Evolutionary conservation across 257 asterid genomes (phyloP).

Genomic region (Galeopsis tetrahit): DNA sequence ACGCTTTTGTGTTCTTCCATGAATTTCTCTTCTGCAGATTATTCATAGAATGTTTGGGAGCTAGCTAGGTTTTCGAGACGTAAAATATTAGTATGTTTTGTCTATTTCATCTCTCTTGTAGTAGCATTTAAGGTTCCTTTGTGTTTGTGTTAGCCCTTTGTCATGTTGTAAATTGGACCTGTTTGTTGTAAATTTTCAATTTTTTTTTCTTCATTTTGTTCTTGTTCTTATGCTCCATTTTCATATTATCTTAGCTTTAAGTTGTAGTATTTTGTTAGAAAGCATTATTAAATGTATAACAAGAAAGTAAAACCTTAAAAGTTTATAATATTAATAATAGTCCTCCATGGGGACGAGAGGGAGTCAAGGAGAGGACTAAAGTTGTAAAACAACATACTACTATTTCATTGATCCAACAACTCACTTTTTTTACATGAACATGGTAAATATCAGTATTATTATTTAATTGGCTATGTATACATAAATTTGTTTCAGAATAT

Average conservation of each 20-base stretch:
- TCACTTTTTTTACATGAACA: too few species aligned
- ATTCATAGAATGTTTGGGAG: not conserved
- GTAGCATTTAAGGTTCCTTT: not conserved
- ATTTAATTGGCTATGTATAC: too few species aligned
- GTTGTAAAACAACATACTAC: too few species aligned
- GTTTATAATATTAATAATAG: too few species aligned
- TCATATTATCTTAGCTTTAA: not conserved
- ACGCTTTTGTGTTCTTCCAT: not conserved
- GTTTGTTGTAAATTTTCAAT: not conserved
- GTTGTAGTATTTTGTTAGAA: not conserved
- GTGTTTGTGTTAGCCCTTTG: not conserved
- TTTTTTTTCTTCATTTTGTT: not conserved
- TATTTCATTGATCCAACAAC: too few species aligned
- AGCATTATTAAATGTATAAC: too few species aligned
- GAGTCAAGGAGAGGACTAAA: too few species aligned
- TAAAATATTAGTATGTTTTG: not conserved
- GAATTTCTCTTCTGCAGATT: not conserved
- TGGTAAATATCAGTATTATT: too few species aligned
- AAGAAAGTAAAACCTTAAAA: too few species aligned
- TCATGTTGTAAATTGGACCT: slow-evolving; percentile 1
- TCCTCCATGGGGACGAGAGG: too few species aligned
- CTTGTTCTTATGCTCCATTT: not conserved
- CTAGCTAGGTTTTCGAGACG: slow-evolving; percentile 12
- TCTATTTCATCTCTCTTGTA: not conserved
- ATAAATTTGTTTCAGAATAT: too few species aligned